Conservation (phyloP, 2,329 filamentous ascomycete genomes). For the Colletotrichum echinochloae region DNA sequence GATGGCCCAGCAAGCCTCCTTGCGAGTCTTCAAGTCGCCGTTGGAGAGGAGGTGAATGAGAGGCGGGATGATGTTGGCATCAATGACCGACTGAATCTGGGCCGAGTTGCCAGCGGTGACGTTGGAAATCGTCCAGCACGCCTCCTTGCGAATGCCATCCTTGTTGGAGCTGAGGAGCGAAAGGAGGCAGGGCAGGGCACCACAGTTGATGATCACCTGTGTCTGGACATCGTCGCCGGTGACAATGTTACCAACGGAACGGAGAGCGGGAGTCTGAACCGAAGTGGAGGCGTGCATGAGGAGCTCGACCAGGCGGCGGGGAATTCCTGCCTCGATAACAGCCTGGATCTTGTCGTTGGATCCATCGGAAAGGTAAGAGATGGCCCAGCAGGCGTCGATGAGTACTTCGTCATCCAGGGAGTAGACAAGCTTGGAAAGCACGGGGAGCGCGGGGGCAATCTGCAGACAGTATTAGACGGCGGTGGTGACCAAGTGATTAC, state of each 20-base stretch:
- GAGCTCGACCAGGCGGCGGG: slow-evolving; percentile 93
- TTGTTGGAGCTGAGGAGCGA: slow-evolving; percentile 96
- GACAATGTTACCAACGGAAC: slow-evolving; percentile 98
- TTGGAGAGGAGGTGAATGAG: slow-evolving; percentile 96
- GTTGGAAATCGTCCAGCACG: slow-evolving; percentile 99
- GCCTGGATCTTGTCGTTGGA: slow-evolving; percentile 99
- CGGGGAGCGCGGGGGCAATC: slow-evolving; percentile 94
- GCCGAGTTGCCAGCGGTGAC: slow-evolving; percentile 97
- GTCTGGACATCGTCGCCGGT: slow-evolving; percentile 99
- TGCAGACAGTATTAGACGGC: slow-evolving; percentile 51
- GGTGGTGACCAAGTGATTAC: slow-evolving; percentile 2
- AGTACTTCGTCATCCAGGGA: slow-evolving; percentile 98
- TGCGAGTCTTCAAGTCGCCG: slow-evolving; percentile 98
- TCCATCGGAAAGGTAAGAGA: slow-evolving; percentile 97
- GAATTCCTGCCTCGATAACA: slow-evolving; percentile 97
- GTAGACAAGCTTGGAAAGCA: slow-evolving; percentile 97
- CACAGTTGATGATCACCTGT: slow-evolving; percentile 99
- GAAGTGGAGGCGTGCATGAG: slow-evolving; percentile 98
- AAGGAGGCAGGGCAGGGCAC: slow-evolving; percentile 89
- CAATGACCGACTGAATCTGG: slow-evolving; percentile 96
- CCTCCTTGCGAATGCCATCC: slow-evolving; percentile 98
- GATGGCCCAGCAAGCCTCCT: slow-evolving; percentile 99
- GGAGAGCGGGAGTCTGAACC: slow-evolving; percentile 95
- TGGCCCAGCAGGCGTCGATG: slow-evolving; percentile 99
- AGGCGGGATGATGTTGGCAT: slow-evolving; percentile 96